These are phyloP conservation scores for Punica granatum DNA, from an alignment of 345 rosid species.

Conservation along the genomic window DNA sequence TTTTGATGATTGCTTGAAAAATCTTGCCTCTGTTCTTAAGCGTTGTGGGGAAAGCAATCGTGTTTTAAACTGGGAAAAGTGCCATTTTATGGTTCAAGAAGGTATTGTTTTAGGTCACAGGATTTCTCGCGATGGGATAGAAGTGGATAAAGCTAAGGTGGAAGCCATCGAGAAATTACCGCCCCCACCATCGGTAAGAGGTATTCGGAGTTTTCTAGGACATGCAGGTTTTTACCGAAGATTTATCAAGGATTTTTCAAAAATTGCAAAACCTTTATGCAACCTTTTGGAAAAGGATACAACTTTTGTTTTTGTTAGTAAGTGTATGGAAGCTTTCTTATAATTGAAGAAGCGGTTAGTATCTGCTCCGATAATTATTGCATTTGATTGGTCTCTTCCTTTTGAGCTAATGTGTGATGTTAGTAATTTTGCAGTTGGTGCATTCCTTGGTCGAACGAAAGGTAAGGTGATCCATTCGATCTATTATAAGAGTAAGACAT, in stretches of 20 bases:
- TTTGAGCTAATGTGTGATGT: slow-evolving; percentile 5
- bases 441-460: background rate
- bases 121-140: background rate
- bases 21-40: too few species aligned
- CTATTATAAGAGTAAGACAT: background rate
- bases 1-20: too few species aligned
- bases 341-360: background rate
- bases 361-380: background rate
- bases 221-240: background rate
- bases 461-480: background rate
- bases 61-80: background rate
- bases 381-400: background rate
- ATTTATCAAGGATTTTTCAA: too few species aligned
- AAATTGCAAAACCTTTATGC: background rate
- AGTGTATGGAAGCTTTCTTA: background rate
- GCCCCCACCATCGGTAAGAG: background rate
- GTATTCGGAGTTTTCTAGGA: background rate
- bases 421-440: background rate
- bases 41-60: too few species aligned
- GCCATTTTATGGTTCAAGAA: background rate
- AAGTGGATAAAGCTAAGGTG: background rate
- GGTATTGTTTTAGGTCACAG: background rate
- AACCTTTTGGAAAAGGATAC: background rate
- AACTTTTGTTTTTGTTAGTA: background rate
- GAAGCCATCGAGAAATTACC: background rate